Conservation (phyloP, 2,329 filamentous ascomycete species). For the Leptographium flavum region DNA sequence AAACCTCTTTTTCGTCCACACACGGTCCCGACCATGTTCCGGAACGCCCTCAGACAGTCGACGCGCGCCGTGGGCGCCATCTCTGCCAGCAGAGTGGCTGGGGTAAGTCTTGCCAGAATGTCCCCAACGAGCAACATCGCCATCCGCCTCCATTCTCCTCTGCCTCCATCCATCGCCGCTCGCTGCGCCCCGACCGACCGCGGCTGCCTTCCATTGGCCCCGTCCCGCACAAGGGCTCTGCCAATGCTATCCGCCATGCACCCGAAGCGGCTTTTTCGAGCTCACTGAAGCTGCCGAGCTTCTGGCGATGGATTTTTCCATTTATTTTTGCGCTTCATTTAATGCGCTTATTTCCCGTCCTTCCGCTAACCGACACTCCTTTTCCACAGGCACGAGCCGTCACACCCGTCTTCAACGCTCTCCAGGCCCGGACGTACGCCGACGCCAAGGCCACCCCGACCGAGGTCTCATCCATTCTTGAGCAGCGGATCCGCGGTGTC, state of each 20-base stretch:
- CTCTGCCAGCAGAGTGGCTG: conserved; percentile 83
- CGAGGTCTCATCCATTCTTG: conserved; percentile 97
- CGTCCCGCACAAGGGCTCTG: not conserved
- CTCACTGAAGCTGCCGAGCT: not conserved
- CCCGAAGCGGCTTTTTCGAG: not conserved
- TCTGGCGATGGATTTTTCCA: conserved; percentile 7
- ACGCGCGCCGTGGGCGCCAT: conserved; percentile 88
- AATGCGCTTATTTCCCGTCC: conserved; percentile 3
- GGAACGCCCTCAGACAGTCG: conserved; percentile 95
- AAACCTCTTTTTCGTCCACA: conserved; percentile 22
- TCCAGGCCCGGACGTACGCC: conserved; percentile 76
- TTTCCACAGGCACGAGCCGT: conserved; percentile 67
- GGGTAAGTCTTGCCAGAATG: conserved; percentile 54
- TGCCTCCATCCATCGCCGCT: not conserved
- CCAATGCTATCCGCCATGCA: not conserved
- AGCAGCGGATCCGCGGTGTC: conserved; percentile 97
- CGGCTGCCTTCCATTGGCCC: not conserved
- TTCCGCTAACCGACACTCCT: conserved; percentile 16
- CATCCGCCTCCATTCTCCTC: not conserved
- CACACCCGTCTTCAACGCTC: conserved; percentile 62
- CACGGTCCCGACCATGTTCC: conserved; percentile 59
- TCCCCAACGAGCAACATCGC: not conserved
- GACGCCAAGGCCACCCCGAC: conserved; percentile 92
- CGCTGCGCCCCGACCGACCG: not conserved
- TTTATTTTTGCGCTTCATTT: conserved; percentile 22